phyloP scores from a whole-genome alignment of 2,329 filamentous ascomycete genomes.

The Tolypocladium inflatum region DNA sequence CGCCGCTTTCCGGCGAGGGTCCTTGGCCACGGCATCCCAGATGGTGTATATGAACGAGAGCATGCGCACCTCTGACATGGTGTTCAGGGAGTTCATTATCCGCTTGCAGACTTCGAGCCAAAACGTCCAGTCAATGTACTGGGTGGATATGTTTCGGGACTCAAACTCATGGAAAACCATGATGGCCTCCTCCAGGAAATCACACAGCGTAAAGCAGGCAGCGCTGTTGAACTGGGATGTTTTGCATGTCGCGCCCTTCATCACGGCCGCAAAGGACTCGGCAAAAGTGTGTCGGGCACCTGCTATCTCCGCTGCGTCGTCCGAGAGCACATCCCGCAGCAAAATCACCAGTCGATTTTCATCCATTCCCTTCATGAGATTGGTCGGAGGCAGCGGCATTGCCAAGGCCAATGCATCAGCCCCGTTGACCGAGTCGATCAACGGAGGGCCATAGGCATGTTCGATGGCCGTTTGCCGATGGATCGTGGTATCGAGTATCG shows the following conservation, averaged over 20 bases:
- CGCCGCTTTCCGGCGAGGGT: slow-evolving; percentile 56
- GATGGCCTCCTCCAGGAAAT: slow-evolving; percentile 78
- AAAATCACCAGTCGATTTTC: slow-evolving; percentile 80
- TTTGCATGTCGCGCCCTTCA: slow-evolving; percentile 64
- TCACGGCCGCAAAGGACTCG: slow-evolving; percentile 60
- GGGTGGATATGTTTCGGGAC: slow-evolving; percentile 24
- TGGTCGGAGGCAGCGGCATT: slow-evolving; percentile 53
- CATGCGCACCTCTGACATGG: slow-evolving; percentile 79
- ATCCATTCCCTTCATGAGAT: slow-evolving; percentile 72
- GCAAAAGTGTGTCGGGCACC: slow-evolving; percentile 60
- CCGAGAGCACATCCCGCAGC: slow-evolving; percentile 66
- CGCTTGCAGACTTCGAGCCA: slow-evolving; percentile 74
- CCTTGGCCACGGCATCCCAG: slow-evolving; percentile 63
- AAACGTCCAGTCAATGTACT: slow-evolving; percentile 67
- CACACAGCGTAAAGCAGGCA: slow-evolving; percentile 82
- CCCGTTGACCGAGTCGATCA: slow-evolving; percentile 35
- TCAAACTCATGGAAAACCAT: slow-evolving; percentile 46
- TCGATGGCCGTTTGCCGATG: slow-evolving; percentile 58
- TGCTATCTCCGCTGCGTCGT: slow-evolving; percentile 25
- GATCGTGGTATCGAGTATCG: slow-evolving; percentile 72
- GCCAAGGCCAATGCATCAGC: slow-evolving; percentile 59
- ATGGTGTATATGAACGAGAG: slow-evolving; percentile 72
- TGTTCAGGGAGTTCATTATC: slow-evolving; percentile 77
- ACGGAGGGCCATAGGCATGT: slow-evolving; percentile 28
- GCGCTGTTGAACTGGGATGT: slow-evolving; percentile 75